Percentiles rank a stretch among this genome's conserved stretches.
Evolutionary conservation across 768 basidiomycete genomes (phyloP).

Genomic region (Tricholomella constricta): DNA sequence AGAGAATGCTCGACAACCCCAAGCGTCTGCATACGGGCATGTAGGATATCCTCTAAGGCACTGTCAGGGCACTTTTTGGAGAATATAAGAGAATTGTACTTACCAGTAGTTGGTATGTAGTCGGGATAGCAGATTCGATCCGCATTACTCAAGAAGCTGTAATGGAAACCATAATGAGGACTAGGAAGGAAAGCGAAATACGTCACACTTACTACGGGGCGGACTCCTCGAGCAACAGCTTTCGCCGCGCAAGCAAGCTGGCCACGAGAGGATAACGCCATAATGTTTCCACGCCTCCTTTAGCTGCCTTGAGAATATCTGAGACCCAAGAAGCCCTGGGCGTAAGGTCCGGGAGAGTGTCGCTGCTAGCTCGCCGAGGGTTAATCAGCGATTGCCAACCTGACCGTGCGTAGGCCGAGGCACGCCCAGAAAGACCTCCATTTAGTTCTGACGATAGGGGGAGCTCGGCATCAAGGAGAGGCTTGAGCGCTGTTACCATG

Average conservation of each 20-base stretch:
- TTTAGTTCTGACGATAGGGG: slow-evolving; percentile 11
- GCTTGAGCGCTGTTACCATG: slow-evolving; percentile 5
- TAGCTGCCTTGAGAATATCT: slow-evolving; percentile 46
- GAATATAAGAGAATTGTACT: slow-evolving; percentile 8
- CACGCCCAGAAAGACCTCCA: slow-evolving; percentile 18
- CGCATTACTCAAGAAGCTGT: slow-evolving; percentile 67
- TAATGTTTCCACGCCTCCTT: slow-evolving; percentile 57
- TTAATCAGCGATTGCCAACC: slow-evolving; percentile 17
- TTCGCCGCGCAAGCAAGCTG: slow-evolving; percentile 54
- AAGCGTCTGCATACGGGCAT: slow-evolving; percentile 78
- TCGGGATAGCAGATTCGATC: slow-evolving; percentile 64
- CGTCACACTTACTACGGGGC: slow-evolving; percentile 64
- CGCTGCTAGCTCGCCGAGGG: slow-evolving; percentile 10
- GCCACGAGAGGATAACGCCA: slow-evolving; percentile 71
- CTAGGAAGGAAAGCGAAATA: slow-evolving; percentile 2
- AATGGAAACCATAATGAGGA: background rate
- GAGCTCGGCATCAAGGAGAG: slow-evolving; percentile 14
- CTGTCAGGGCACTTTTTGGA: background rate
- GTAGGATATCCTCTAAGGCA: slow-evolving; percentile 67
- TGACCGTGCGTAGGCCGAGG: slow-evolving; percentile 13
- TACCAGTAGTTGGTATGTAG: slow-evolving; percentile 73
- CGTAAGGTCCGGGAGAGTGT: slow-evolving; percentile 8
- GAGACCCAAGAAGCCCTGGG: slow-evolving; percentile 34
- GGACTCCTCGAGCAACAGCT: slow-evolving; percentile 71
- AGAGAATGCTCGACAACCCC: slow-evolving; percentile 78